Evolutionary conservation across 768 basidiomycete species (phyloP).

Genomic region (Coprinopsis marcescibilis): DNA sequence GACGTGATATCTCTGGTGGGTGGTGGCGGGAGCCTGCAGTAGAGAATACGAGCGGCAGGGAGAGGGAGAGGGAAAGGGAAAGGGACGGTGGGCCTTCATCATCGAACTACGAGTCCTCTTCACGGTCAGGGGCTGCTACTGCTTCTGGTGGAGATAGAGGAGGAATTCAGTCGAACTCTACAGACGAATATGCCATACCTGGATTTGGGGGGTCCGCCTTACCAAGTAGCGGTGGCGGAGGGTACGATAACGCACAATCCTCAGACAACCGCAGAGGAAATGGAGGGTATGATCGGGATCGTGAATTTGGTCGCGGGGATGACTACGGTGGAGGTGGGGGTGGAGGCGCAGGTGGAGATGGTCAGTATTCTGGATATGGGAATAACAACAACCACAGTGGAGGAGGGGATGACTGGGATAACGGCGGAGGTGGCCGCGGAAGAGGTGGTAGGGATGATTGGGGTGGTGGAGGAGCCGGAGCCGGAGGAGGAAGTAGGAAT

Average conservation of each 20-base stretch:
- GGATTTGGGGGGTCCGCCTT: constrained; percentile 4
- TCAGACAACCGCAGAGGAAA: no score
- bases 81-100: background rate
- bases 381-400: constrained; percentile 3
- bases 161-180: constrained; percentile 2
- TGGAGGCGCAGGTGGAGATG: constrained; percentile 3
- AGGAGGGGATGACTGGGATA: constrained; percentile 9
- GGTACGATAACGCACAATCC: no score
- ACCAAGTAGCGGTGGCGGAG: constrained; percentile 24
- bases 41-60: background rate
- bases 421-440: constrained; percentile 7
- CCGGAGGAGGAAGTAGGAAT: constrained; percentile 8
- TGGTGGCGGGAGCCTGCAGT: constrained; percentile 1
- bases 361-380: constrained; percentile 3
- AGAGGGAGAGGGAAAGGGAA: background rate
- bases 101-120: background rate
- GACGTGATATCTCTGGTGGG: constrained; percentile 10
- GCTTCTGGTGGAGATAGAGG: constrained; percentile 21
- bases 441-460: constrained; percentile 12
- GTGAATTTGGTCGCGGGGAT: no score
- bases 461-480: constrained; percentile 8
- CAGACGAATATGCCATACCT: constrained; percentile 7
- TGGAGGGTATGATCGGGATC: no score
- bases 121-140: constrained; percentile 25
- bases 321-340: constrained; percentile 11